Percentiles rank a stretch among this genome's conserved stretches.
Conservation (phyloP, 2,329 filamentous ascomycete genomes). For the Bretziella fagacearum region DNA sequence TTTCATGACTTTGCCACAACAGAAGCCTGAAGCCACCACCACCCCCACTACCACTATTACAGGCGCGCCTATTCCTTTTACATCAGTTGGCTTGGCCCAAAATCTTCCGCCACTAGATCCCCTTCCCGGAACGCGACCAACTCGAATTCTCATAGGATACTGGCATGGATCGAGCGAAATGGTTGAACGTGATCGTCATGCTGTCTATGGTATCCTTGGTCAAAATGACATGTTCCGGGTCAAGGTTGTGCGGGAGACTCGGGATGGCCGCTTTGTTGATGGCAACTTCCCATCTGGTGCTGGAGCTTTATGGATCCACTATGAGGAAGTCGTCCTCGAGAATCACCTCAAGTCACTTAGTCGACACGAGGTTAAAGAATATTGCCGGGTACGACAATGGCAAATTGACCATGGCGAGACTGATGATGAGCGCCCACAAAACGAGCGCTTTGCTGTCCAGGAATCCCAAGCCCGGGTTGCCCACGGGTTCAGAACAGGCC, state of each 20-base stretch:
- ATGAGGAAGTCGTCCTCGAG: slow-evolving; percentile 44
- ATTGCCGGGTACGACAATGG: slow-evolving; percentile 41
- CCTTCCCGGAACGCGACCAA: slow-evolving; percentile 36
- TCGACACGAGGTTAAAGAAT: slow-evolving; percentile 44
- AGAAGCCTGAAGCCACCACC: neutral
- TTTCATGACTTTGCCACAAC: slow-evolving; percentile 6
- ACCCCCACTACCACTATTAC: too few species aligned
- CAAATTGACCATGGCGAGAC: slow-evolving; percentile 39
- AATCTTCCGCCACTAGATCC: slow-evolving; percentile 22
- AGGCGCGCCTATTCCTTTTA: slow-evolving; percentile 9
- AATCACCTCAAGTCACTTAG: slow-evolving; percentile 34
- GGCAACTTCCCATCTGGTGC: slow-evolving; percentile 45
- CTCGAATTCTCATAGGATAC: slow-evolving; percentile 39
- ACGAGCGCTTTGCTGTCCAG: slow-evolving; percentile 35
- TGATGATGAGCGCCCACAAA: slow-evolving; percentile 29
- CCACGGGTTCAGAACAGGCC: slow-evolving; percentile 17
- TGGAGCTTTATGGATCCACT: slow-evolving; percentile 44
- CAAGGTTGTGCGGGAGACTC: slow-evolving; percentile 42
- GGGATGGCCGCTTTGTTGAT: slow-evolving; percentile 39
- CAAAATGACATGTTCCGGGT: slow-evolving; percentile 48
- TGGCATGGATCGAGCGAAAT: slow-evolving; percentile 39
- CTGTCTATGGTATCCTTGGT: slow-evolving; percentile 44
- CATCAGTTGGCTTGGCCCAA: slow-evolving; percentile 9
- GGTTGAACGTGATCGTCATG: slow-evolving; percentile 36
- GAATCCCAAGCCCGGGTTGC: slow-evolving; percentile 32